Evolutionary conservation across 2,329 filamentous ascomycete genomes (phyloP), one percentile per base, ranked within the genome.

Genomic region (Colletotrichum somersetense): DNA sequence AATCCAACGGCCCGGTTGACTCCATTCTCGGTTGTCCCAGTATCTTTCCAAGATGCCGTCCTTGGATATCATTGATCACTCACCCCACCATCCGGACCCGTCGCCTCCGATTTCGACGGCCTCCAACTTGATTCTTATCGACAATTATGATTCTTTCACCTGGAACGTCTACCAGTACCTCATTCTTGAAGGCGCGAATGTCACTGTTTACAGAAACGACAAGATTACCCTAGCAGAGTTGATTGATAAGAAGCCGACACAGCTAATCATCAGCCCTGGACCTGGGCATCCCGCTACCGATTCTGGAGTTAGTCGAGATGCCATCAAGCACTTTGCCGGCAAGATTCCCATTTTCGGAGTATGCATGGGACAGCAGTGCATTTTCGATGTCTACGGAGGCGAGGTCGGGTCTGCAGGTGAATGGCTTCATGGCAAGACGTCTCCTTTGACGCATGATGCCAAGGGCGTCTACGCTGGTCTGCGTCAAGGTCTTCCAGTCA

Each of bases 121-220:
- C 35, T 93, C 92, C 69, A 98, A 98, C 82, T 88, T 99, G 71
- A 89, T 99, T 74, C 88, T 99, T 75, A 98, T 99, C 78, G 96
- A 99, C 87, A 99, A 99, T 84, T 99, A 98, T 83, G 96, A 99
- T 83, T 98, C 96, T 4, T 99, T 99, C 82, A 98, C 96, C 71
- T 99, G 95, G 94, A 99, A 99, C 80, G 94, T 99, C 71, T 99
- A 98, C 82, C 97, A 99, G 82, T 99, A 99, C 79, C 90, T 99
- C 1, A 92, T 96, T 8, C 91, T 99, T n/a, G 96, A 98, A 81
- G 96, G 96, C 42, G 96, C 97, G 38, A 93, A 87, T 1, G 96
- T 98, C 62, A 93, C 92, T 5, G 96, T 99, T 26, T 93, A 91
- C 83, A 91, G 96, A 77, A 99, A 99, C 80, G 96, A 99, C 83